These are phyloP conservation scores for Sugiyamaella pinicola DNA, from an alignment of 1,139 yeast genomes.

Conservation along the genomic window DNA sequence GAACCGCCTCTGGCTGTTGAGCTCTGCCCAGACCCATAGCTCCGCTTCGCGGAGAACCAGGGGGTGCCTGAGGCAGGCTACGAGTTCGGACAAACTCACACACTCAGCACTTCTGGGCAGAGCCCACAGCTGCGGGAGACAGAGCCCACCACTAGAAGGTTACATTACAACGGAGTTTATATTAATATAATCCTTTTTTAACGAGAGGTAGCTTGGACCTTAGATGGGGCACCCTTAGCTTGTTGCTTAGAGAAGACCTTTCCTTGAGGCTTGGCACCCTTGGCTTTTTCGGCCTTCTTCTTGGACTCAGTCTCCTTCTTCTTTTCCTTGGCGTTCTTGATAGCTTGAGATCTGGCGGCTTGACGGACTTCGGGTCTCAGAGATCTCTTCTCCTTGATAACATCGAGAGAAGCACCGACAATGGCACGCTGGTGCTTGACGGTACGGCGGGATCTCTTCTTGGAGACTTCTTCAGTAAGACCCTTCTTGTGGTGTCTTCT, in stretches of 20 bases:
- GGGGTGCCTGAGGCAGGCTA: background rate
- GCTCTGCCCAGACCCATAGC: background rate
- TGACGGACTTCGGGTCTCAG: constrained; percentile 97
- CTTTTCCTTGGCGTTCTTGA: constrained; percentile 91
- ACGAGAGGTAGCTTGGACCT: constrained; percentile 96
- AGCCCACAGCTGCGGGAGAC: constrained; percentile 15
- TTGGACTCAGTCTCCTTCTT: constrained; percentile 91
- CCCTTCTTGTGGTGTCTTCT: constrained; percentile 99
- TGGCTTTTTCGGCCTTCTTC: constrained; percentile 94
- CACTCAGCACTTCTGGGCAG: constrained; percentile 5
- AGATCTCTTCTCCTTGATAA: constrained; percentile 96
- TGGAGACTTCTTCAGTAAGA: constrained; percentile 95
- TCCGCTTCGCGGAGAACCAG: background rate
- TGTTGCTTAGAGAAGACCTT: constrained; percentile 59
- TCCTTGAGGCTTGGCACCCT: constrained; percentile 84
- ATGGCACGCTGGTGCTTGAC: constrained; percentile 99
- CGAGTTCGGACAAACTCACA: no score
- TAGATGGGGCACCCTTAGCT: constrained; percentile 47
- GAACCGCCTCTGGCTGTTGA: background rate
- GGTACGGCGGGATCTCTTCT: constrained; percentile 97
- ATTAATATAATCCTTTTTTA: constrained; percentile 45
- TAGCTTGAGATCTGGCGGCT: constrained; percentile 93
- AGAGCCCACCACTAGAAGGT: background rate
- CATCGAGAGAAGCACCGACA: constrained; percentile 98
- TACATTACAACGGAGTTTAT: constrained; percentile 14